These are phyloP conservation scores for Diaporthe longicolla DNA, from an alignment of 2,329 filamentous ascomycete species.

Conservation along the genomic window DNA sequence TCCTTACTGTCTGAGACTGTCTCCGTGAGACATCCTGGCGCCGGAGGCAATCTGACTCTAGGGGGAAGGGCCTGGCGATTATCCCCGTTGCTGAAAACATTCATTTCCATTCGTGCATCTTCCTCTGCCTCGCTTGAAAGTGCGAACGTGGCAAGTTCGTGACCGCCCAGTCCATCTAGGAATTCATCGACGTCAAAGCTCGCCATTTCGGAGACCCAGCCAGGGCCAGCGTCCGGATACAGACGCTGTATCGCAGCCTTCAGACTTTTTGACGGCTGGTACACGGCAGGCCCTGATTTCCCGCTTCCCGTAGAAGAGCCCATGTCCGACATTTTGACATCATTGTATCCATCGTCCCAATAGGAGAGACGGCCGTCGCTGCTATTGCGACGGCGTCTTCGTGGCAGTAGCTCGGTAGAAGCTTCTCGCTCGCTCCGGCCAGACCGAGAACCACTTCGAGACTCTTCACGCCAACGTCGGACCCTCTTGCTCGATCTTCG, in stretches of 20 bases:
- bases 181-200: conserved; percentile 31
- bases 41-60: conserved; percentile 13
- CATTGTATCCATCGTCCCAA: conserved; percentile 29
- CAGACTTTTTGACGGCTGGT: not conserved
- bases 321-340: not conserved
- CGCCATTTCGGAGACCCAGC: conserved; percentile 26
- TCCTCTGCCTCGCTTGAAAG: not conserved
- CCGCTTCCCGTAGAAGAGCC: not conserved
- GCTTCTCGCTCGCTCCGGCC: not conserved
- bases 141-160: not conserved
- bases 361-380: conserved; percentile 40
- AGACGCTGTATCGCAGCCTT: conserved; percentile 18
- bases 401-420: conserved; percentile 15
- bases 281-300: not conserved
- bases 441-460: conserved; percentile 6
- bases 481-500: not conserved
- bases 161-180: conserved; percentile 3
- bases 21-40: not conserved
- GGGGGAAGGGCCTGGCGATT: not conserved
- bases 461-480: not conserved
- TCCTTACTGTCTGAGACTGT: not conserved
- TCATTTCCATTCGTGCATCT: not conserved
- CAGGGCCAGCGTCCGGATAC: conserved; percentile 4
- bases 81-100: not conserved
- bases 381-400: not conserved